Percentiles rank a stretch among this genome's conserved stretches.
These are phyloP conservation scores for Ceratobasidium sp. DNA, from an alignment of 1,284 basidiomycete species.

Conservation along the genomic window DNA sequence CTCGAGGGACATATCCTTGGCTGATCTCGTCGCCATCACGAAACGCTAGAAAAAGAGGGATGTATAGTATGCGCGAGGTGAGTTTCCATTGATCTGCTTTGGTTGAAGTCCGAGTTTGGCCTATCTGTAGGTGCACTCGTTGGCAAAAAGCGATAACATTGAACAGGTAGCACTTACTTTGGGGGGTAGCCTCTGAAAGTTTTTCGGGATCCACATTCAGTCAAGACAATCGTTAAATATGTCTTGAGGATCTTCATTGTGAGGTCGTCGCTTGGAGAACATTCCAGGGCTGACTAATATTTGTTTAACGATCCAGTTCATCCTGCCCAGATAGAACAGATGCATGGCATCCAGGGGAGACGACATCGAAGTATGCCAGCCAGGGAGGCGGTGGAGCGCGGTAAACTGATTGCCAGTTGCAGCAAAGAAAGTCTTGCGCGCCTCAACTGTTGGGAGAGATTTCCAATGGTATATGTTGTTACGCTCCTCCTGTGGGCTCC, in stretches of 20 bases:
- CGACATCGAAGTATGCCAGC: not conserved
- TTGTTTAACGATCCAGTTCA: constrained; percentile 30
- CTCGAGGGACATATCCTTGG: not conserved
- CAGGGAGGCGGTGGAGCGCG: constrained; percentile 18
- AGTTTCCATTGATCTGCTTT: constrained; percentile 43
- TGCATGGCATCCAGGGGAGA: constrained; percentile 10
- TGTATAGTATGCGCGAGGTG: not conserved
- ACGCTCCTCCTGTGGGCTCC: constrained; percentile 11
- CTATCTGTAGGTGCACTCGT: not conserved
- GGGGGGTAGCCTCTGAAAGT: constrained; percentile 17
- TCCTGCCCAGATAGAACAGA: constrained; percentile 1
- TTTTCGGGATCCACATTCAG: constrained; percentile 30
- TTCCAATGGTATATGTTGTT: constrained; percentile 28
- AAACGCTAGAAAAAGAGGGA: constrained; percentile 23
- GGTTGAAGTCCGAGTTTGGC: constrained; percentile 2
- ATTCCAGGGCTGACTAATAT: not conserved
- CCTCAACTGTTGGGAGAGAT: not conserved
- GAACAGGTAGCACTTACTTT: constrained; percentile 17
- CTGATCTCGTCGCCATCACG: constrained; percentile 3
- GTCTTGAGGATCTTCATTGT: not conserved
- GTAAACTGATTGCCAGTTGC: constrained; percentile 26
- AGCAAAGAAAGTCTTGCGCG: not conserved
- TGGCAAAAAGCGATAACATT: not conserved
- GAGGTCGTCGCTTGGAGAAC: not conserved
- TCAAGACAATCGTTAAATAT: constrained; percentile 4